Evolutionary conservation across 768 basidiomycete species (phyloP), one percentile per base, ranked within the genome.

Genomic region (Psilocybe sp.): DNA sequence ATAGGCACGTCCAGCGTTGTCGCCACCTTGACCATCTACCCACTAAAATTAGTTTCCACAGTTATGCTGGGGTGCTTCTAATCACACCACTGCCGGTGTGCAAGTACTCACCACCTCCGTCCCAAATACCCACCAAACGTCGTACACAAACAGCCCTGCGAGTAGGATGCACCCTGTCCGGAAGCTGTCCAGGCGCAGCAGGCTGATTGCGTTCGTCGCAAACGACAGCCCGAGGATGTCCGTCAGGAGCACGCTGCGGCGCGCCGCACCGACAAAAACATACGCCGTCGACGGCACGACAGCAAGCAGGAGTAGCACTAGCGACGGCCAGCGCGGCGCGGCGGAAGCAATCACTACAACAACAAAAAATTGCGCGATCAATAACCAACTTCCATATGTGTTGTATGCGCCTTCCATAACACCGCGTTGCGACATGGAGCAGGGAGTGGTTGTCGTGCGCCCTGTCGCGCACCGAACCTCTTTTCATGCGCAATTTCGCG

Each of bases 71-170:
- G 36, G 40, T 46, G 18, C 31, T 37, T 23, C 34, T 13, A 47
- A 44, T 14, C 42, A 38, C 33, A 19, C 20, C 23, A 15, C 35
- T 28, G n/a, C n/a, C n/a, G n/a, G n/a, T n/a, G n/a, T n/a, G n/a
- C n/a, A n/a, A n/a, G n/a, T n/a, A 73, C 87, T 64, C 65, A 89
- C 89, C 68, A 92, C 89, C 60, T 84, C 79, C 0, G 88, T 89
- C 15, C 89, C 89, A 64, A 94, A 95, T 2, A 95, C 92, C 91
- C 91, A 97, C 80, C 86, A 96, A 36, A 97, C 81, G 64, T 98
- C 96, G 63, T 98, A 98, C 37, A 97, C 40, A 69, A 98, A 92
- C 18, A 99, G 72, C 4, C 91, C 93, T 2, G 79, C 78, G 5
- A 99, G 74, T 3, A 98, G 77, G 52, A 92, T 81, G 36, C 78